Evolutionary conservation across 176 grass and related monocot species (phyloP).

Genomic region (Raddia guianensis): DNA sequence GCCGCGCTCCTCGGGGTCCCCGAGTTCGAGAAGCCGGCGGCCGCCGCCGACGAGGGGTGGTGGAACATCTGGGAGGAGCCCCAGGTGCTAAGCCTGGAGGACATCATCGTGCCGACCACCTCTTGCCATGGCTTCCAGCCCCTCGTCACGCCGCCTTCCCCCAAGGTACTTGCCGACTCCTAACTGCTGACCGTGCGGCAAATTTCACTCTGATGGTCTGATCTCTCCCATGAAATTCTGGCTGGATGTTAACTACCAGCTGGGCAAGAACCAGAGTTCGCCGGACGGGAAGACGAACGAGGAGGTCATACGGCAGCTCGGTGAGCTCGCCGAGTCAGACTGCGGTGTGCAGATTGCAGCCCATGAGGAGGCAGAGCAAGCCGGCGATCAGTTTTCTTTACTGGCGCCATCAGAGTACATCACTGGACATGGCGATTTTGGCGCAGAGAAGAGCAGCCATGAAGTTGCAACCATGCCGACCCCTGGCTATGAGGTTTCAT

Average conservation of each 20-base stretch:
- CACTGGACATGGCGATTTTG: slow-evolving; percentile 47
- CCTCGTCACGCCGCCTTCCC: slow-evolving; percentile 54
- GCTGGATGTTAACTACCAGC: not conserved
- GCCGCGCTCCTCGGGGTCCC: slow-evolving; percentile 48
- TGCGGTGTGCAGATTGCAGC: slow-evolving; percentile 5
- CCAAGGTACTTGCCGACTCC: slow-evolving; percentile 50
- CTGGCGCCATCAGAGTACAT: slow-evolving; percentile 41
- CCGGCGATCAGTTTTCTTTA: slow-evolving; percentile 40
- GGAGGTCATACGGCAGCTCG: slow-evolving; percentile 75
- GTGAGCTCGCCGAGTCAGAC: slow-evolving; percentile 58
- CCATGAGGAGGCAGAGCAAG: slow-evolving; percentile 46
- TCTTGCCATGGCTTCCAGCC: slow-evolving; percentile 86
- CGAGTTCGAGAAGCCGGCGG: slow-evolving; percentile 51
- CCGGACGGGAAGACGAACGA: slow-evolving; percentile 49
- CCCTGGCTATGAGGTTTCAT: slow-evolving; percentile 64
- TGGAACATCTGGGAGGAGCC: slow-evolving; percentile 70
- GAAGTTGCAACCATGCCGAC: slow-evolving; percentile 49
- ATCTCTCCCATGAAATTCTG: not conserved
- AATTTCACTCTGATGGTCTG: not conserved
- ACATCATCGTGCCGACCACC: slow-evolving; percentile 85
- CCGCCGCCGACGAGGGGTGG: slow-evolving; percentile 8
- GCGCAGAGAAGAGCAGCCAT: slow-evolving; percentile 35
- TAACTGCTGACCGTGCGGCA: not conserved
- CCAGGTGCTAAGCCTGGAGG: slow-evolving; percentile 75
- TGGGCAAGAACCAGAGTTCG: slow-evolving; percentile 52